Evolutionary conservation across 805 yeast genomes (phyloP).

Genomic region (Lachancea dasiensis): DNA sequence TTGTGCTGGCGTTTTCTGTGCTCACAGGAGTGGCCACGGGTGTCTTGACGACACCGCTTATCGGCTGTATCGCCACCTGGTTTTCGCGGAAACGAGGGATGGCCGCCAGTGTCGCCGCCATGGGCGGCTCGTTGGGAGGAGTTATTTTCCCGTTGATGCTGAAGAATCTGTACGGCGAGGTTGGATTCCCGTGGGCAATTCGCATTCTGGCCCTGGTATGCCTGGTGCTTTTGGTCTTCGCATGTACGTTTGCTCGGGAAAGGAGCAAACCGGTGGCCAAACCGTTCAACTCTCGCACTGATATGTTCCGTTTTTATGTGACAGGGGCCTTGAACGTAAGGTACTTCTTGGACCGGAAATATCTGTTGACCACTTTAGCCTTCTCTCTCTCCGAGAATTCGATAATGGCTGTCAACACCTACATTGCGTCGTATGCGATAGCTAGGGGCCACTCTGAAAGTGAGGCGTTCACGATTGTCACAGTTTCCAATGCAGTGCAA

Average conservation of each 20-base stretch:
- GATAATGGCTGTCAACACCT: slow-evolving; percentile 43
- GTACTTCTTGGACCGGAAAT: slow-evolving; percentile 40
- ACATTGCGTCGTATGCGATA: slow-evolving; percentile 48
- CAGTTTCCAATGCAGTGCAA: slow-evolving; percentile 43
- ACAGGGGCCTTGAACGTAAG: slow-evolving; percentile 29
- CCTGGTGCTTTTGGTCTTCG: slow-evolving; percentile 33
- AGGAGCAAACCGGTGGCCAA: slow-evolving; percentile 29
- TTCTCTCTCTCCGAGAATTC: slow-evolving; percentile 44
- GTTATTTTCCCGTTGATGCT: slow-evolving; percentile 49
- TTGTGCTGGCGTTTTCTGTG: slow-evolving; percentile 53
- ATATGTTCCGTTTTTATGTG: slow-evolving; percentile 25
- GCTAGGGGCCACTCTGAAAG: slow-evolving; percentile 41
- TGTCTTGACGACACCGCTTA: slow-evolving; percentile 52
- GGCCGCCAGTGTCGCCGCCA: slow-evolving; percentile 45
- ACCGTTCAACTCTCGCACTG: slow-evolving; percentile 36
- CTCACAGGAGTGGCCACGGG: slow-evolving; percentile 56
- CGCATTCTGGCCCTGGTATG: slow-evolving; percentile 47
- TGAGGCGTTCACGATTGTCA: slow-evolving; percentile 42
- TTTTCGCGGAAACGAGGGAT: slow-evolving; percentile 53
- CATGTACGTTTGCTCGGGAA: slow-evolving; percentile 38
- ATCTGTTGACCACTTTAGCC: slow-evolving; percentile 38
- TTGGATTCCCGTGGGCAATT: slow-evolving; percentile 58
- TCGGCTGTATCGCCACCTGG: slow-evolving; percentile 63
- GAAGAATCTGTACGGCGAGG: slow-evolving; percentile 41
- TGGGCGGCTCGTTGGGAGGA: slow-evolving; percentile 56